Conservation (phyloP, 371 early-diverging fungal species). For the Mucor irregularis region DNA sequence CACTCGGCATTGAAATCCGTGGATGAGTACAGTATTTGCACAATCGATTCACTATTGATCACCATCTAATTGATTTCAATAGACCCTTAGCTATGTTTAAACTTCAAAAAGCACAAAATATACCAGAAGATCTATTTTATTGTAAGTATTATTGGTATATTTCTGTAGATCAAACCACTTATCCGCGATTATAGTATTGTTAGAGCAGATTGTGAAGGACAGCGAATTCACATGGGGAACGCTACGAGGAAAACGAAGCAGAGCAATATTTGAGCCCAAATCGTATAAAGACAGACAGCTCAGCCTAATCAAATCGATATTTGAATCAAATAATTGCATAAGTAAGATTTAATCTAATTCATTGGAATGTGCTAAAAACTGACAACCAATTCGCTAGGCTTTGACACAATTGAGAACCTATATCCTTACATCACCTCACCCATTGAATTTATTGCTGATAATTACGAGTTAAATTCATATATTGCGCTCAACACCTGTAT, state of each 20-base stretch:
- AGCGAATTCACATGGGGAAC: neutral
- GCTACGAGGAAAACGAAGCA: slow-evolving; percentile 21
- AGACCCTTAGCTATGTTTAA: slow-evolving; percentile 16
- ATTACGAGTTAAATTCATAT: neutral
- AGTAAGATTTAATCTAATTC: slow-evolving; percentile 11
- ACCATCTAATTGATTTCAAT: neutral
- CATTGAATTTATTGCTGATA: slow-evolving; percentile 16
- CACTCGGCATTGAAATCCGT: neutral
- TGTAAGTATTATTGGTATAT: slow-evolving; percentile 3
- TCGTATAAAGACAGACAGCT: slow-evolving; percentile 18
- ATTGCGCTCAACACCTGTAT: slow-evolving; percentile 13
- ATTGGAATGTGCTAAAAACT: neutral
- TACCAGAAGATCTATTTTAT: slow-evolving; percentile 27
- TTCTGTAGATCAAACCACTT: neutral
- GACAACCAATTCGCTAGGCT: neutral
- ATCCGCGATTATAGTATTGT: slow-evolving; percentile 14
- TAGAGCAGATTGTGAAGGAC: slow-evolving; percentile 20
- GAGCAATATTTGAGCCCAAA: slow-evolving; percentile 23
- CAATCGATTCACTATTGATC: neutral
- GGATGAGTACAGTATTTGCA: slow-evolving; percentile 12
- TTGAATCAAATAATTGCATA: slow-evolving; percentile 21
- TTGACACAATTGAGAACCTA: slow-evolving; percentile 13
- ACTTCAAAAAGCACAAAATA: slow-evolving; percentile 18
- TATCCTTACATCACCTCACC: slow-evolving; percentile 15
- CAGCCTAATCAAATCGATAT: slow-evolving; percentile 16